phyloP scores from a whole-genome alignment of 176 grass and related monocot species.

The Poa pratensis region DNA sequence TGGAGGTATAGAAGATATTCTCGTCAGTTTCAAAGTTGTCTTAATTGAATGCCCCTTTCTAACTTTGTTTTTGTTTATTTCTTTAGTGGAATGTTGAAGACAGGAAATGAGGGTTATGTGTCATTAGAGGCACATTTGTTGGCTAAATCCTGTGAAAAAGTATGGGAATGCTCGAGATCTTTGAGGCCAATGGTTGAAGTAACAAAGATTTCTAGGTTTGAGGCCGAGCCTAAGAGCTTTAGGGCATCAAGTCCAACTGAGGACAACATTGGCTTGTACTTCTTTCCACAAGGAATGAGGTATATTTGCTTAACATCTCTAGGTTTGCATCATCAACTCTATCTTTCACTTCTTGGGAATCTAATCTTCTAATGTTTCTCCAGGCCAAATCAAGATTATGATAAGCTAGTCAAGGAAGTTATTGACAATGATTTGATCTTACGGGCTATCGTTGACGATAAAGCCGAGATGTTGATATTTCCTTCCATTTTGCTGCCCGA shows the following conservation, averaged over 20 bases:
- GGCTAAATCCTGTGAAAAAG: constrained; percentile 57
- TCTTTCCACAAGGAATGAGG: constrained; percentile 56
- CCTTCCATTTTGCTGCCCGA: constrained; percentile 50
- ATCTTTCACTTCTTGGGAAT: background rate
- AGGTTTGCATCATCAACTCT: background rate
- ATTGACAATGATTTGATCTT: constrained; percentile 48
- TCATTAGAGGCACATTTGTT: constrained; percentile 52
- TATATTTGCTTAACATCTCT: constrained; percentile 1
- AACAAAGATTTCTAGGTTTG: constrained; percentile 42
- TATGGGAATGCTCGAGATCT: constrained; percentile 41
- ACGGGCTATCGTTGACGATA: constrained; percentile 12
- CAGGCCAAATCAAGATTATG: constrained; percentile 38
- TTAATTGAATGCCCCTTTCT: background rate
- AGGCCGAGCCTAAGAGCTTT: constrained; percentile 58
- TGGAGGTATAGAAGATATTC: constrained; percentile 38
- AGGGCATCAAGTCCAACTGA: constrained; percentile 43
- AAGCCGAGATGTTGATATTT: constrained; percentile 51
- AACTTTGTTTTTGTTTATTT: constrained; percentile 9
- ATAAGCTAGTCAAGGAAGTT: constrained; percentile 45
- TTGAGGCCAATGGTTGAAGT: constrained; percentile 45
- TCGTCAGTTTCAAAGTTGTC: background rate
- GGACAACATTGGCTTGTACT: constrained; percentile 60
- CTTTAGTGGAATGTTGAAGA: constrained; percentile 60
- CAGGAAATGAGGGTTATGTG: constrained; percentile 17
- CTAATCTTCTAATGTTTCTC: background rate